Evolutionary conservation across 805 yeast genomes (phyloP), one percentile per base, ranked within the genome.

Genomic region (Nakazawaea sp.): DNA sequence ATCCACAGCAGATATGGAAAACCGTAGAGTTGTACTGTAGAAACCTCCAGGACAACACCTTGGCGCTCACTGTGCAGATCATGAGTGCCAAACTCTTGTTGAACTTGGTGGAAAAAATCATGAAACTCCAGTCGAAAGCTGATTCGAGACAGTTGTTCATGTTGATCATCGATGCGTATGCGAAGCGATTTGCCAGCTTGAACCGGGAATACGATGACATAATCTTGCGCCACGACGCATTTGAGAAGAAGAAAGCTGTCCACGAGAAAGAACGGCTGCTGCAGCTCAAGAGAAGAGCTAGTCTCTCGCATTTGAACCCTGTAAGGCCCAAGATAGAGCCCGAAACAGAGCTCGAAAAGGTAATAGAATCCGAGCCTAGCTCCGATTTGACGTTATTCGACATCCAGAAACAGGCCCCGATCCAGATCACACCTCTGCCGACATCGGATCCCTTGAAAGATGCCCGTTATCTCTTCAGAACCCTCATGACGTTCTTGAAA

Each of bases 11-110:
- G 53, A 81, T 92, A 9, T 81, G 95, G 80, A 78, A 81, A 41
- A 85, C 96, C 0, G 90, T 94, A 4, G 73, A 70, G 30, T 81
- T 86, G 40, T 92, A 87, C 52, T 81, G 95, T 50, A 72, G 71
- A 20, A 78, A 87, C 47, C 62, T 92, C 44, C 81, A 82, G 47
- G 97, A 94, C 53, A 78, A 75, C 44, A 64, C 89, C 0, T 61
- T 92, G 45, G 92, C 95, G 1, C 70, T 86, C 43, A 84, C 95
- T 5, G 96, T 89, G 26, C 97, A 94, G 56, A 84, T 89, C 8
- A 88, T 92, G 97, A 84, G 96, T 60, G 96, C 97, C 2, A 90
- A 89, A 58, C 64, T 92, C 23, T 60, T 92, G 23, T 59, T 90
- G 44, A 94, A 92, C 56, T 64, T 94, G 49, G 90, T 92, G 16